A percentile compares a stretch with the other conserved stretches of the same genome.
Evolutionary conservation across 2,329 filamentous ascomycete species (phyloP).

Genomic region (Teratosphaeria gauchensis): DNA sequence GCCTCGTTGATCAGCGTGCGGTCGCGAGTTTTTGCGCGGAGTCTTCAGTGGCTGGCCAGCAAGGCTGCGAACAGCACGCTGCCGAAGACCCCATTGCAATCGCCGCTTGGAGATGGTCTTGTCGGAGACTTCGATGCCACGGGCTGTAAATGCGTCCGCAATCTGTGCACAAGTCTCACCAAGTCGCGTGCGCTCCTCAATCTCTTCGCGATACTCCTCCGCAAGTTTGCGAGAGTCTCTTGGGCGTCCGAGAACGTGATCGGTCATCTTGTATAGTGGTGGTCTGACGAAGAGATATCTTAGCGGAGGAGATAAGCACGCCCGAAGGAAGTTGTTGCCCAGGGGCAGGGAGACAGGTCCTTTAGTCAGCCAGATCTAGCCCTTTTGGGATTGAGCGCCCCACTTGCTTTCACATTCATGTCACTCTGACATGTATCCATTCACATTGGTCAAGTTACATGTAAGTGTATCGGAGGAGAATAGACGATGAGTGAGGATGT

Average conservation of each 20-base stretch:
- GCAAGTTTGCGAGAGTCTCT: neutral
- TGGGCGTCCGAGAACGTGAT: neutral
- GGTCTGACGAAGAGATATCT: neutral
- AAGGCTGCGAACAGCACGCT: conserved; percentile 7
- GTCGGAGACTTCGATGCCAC: conserved; percentile 11
- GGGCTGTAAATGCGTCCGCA: conserved; percentile 9
- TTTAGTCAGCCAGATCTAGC: neutral
- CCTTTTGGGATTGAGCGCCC: neutral
- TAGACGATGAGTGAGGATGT: too few relatives aligned
- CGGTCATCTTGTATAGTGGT: neutral
- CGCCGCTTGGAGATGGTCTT: conserved; percentile 17
- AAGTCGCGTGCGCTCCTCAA: conserved; percentile 9
- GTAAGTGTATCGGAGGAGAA: too few relatives aligned
- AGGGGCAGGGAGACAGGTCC: neutral
- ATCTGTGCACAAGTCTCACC: conserved; percentile 18
- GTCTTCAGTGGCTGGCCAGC: neutral
- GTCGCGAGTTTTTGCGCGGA: conserved; percentile 6
- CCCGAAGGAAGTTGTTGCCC: neutral
- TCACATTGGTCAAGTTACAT: too few relatives aligned
- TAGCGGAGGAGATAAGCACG: neutral
- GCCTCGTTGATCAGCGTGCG: neutral
- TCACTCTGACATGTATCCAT: neutral
- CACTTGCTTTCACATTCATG: neutral
- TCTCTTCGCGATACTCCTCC: neutral
- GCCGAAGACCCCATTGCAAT: conserved; percentile 16